These are phyloP conservation scores for Chloris gayana DNA, from an alignment of 176 grass and related monocot species.

Conservation along the genomic window DNA sequence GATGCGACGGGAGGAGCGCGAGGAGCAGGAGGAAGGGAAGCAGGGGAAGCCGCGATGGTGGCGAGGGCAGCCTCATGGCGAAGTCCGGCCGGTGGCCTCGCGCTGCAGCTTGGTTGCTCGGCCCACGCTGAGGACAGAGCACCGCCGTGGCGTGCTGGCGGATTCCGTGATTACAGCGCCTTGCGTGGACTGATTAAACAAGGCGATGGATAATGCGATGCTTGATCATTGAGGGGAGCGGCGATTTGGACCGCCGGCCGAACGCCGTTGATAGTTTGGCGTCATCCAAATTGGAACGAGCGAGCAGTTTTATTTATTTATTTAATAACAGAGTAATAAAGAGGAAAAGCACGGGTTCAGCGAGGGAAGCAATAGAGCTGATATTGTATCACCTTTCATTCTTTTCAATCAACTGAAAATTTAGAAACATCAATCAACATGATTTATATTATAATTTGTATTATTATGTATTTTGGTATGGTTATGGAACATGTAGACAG, in stretches of 20 bases:
- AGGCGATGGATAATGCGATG: background rate
- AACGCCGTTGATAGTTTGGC: background rate
- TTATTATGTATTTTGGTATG: no score
- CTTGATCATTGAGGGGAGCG: background rate
- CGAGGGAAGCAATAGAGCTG: no score
- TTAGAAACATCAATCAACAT: no score
- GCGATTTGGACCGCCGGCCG: background rate
- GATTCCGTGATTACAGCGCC: background rate
- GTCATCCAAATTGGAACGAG: background rate
- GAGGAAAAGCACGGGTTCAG: no score
- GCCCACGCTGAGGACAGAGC: background rate
- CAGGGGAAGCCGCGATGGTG: background rate
- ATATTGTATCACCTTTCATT: no score
- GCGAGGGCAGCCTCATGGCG: conserved; percentile 32
- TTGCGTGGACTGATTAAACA: background rate
- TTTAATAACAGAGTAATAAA: no score
- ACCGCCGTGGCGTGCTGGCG: background rate
- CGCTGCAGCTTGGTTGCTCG: background rate
- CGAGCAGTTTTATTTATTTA: no score
- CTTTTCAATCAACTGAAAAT: no score
- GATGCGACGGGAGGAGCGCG: conserved; percentile 18
- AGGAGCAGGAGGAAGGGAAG: conserved; percentile 34
- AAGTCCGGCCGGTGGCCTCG: conserved; percentile 9
- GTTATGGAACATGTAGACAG: no score
- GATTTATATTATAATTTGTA: no score